Conservation (phyloP, 345 rosid genomes). For the Adansonia digitata region DNA sequence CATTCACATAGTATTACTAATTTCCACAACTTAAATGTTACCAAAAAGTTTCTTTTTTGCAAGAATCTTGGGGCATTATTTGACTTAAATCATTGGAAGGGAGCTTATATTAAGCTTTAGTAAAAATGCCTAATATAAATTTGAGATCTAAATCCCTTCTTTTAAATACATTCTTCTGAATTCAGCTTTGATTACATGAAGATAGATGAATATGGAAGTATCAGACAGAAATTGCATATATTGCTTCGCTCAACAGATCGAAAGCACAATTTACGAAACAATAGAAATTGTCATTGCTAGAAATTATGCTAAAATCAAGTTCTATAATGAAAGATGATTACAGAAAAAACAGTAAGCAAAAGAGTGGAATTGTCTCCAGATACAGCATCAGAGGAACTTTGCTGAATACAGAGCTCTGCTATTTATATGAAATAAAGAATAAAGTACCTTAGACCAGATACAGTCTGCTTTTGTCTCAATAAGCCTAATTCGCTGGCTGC, state of each 20-base stretch:
- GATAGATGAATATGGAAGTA: background rate
- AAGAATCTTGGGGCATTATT: background rate
- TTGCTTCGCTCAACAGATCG: background rate
- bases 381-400: background rate
- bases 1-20: background rate
- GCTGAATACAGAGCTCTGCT: background rate
- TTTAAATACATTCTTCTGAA: background rate
- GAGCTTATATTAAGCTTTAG: background rate
- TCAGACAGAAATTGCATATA: background rate
- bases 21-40: background rate
- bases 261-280: background rate
- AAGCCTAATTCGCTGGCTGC: slow-evolving; percentile 90
- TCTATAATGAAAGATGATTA: background rate
- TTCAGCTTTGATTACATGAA: background rate
- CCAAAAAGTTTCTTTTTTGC: background rate
- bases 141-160: background rate
- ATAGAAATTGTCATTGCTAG: background rate
- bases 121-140: background rate
- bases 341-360: background rate
- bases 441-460: slow-evolving; percentile 83
- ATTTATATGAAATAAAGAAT: background rate
- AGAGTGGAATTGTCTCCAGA: background rate
- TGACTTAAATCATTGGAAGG: background rate
- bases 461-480: slow-evolving; percentile 82
- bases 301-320: background rate